Evolutionary conservation across 148 eudicot species (phyloP).

Genomic region (Gaultheria prostrata): DNA sequence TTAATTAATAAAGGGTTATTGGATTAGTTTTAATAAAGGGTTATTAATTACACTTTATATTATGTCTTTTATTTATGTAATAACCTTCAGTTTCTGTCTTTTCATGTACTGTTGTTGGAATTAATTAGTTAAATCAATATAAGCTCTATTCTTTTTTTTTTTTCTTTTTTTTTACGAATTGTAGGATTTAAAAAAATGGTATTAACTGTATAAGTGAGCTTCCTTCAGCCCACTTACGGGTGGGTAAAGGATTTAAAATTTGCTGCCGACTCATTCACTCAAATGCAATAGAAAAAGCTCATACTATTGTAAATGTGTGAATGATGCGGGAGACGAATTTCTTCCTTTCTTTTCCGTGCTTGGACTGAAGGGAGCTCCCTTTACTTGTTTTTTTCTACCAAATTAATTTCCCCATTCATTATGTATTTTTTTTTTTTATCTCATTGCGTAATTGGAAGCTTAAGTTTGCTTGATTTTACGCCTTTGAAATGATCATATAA

Average conservation of each 20-base stretch:
- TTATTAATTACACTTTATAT: background rate
- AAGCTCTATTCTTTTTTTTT: background rate
- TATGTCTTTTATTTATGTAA: background rate
- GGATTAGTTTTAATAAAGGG: no score
- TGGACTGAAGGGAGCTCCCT: constrained; percentile 55
- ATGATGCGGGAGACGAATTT: constrained; percentile 42
- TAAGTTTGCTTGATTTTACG: no score
- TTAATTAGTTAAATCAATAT: background rate
- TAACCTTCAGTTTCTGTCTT: background rate
- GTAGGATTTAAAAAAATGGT: no score
- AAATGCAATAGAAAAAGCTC: constrained; percentile 21
- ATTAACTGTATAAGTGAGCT: constrained; percentile 26
- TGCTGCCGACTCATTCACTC: constrained; percentile 43
- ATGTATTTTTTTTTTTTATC: no score
- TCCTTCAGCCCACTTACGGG: constrained; percentile 44
- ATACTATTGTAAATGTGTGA: constrained; percentile 34
- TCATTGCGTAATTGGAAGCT: no score
- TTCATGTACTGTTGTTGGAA: background rate
- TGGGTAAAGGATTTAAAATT: constrained; percentile 27
- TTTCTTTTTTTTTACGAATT: no score
- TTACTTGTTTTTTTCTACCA: background rate
- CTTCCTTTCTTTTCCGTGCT: constrained; percentile 29
- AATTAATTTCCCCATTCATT: background rate
- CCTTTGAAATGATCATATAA: no score
- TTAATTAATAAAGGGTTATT: no score